Conservation (phyloP, 805 yeast genomes). For the Kuraishia piskuri region DNA sequence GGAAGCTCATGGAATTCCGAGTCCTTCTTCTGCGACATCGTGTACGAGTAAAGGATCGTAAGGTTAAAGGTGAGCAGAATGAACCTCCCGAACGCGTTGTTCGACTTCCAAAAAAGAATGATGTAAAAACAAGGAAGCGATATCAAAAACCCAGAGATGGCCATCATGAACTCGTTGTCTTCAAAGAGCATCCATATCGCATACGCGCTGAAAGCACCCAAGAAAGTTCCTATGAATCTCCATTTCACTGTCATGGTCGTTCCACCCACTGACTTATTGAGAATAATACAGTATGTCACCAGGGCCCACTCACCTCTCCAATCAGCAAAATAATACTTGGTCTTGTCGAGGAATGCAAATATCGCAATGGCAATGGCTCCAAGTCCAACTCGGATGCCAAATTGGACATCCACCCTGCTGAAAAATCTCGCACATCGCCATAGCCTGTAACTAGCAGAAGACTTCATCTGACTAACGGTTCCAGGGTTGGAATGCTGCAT, state of each 20-base stretch:
- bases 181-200: slow-evolving; percentile 49
- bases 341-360: slow-evolving; percentile 56
- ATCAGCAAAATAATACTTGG: slow-evolving; percentile 43
- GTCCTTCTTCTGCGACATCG: slow-evolving; percentile 49
- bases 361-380: slow-evolving; percentile 62
- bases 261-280: slow-evolving; percentile 81
- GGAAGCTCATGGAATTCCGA: slow-evolving; percentile 23
- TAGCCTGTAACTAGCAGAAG: slow-evolving; percentile 21
- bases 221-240: slow-evolving; percentile 65
- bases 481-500: slow-evolving; percentile 1
- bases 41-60: slow-evolving; percentile 69
- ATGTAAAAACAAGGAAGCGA: slow-evolving; percentile 43
- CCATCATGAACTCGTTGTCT: slow-evolving; percentile 45
- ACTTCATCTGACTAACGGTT: slow-evolving; percentile 13
- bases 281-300: slow-evolving; percentile 73
- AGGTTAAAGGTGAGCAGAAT: slow-evolving; percentile 69
- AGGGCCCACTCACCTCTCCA: slow-evolving; percentile 85
- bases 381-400: slow-evolving; percentile 70
- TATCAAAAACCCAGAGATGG: slow-evolving; percentile 37
- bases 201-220: slow-evolving; percentile 62
- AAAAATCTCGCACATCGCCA: slow-evolving; percentile 47
- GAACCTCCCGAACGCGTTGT: slow-evolving; percentile 60
- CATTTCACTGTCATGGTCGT: slow-evolving; percentile 72
- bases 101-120: slow-evolving; percentile 59
- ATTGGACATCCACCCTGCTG: slow-evolving; percentile 60